Base-by-base conservation (phyloP, 345 rosid species). In the Salix caprea region DNA sequence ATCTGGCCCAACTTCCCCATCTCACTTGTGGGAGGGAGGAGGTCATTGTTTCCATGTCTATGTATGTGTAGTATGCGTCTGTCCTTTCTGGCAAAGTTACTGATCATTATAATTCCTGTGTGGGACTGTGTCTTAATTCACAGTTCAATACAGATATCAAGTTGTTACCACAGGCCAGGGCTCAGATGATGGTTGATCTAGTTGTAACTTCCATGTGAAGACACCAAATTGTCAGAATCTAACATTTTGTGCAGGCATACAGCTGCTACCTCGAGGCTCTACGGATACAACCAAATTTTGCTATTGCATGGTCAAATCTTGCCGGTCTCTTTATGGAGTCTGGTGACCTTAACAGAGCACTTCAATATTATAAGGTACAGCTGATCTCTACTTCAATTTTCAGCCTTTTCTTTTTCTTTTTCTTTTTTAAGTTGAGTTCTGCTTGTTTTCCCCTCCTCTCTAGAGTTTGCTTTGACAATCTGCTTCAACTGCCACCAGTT, bases 251-350 rank as follows among this genome's bases (percentile, higher is more conserved):
- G 93, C 95, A 96, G 99, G 99, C 99, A 76, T 92, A 88, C 89
- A 90, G 94, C 82, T 96, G 98, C 83, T 96, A 96, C 81, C 84
- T 92, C 58, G 98, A 96, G 90, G 97, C 98, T 80, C 75, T 96
- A 69, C 94, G 95, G 64, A 96, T 96, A 79, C 98, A 96, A 79
- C 99, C 99, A 64, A 91, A 86, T 46, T 96, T 93, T 88, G 97
- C 99, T n/a, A 88, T 94, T 76, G 99, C 99, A 28, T 96, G 99
- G 98, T 96, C 98, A 34, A 96, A 94, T 86, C 94, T 96, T 85
- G 99, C 98, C 64, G 98, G 97, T 82, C 97, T 96, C 80, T 94
- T 92, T 80, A 90, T 96, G 99, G 98, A 96, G 85, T 88, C 97
- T 37, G 99, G 99, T 71, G 98, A 96, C 85, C 87, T 91, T 75